Evolutionary conservation across 345 rosid genomes (phyloP).

Genomic region (Lepidium aucheri): DNA sequence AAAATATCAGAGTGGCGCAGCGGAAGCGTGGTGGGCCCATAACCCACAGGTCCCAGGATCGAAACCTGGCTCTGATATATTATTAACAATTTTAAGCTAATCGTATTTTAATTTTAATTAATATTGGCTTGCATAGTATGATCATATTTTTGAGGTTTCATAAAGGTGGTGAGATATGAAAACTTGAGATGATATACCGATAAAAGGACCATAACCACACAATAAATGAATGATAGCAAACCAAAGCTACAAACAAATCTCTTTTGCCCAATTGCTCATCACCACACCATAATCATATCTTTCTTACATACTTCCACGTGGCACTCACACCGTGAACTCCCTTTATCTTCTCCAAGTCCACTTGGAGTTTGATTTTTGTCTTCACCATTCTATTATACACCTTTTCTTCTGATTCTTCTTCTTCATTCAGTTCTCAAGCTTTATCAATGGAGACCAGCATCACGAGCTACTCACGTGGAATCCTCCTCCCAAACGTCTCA

Average conservation of each 20-base stretch:
- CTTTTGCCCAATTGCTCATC: conserved; percentile 16
- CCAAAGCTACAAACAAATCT: conserved; percentile 5
- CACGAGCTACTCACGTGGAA: conserved; percentile 59
- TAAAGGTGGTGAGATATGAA: not conserved
- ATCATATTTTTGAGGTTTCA: not conserved
- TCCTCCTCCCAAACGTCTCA: conserved; percentile 52
- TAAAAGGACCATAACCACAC: conserved; percentile 26
- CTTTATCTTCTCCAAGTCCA: conserved; percentile 21
- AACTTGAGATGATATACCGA: not conserved
- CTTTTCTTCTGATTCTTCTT: not conserved
- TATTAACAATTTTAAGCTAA: too few relatives aligned
- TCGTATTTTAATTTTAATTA: too few relatives aligned
- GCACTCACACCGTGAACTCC: conserved; percentile 4
- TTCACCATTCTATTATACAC: not conserved
- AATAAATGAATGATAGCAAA: conserved; percentile 22
- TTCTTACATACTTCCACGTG: conserved; percentile 20
- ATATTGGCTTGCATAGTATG: not conserved
- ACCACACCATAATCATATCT: conserved; percentile 21
- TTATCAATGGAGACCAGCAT: conserved; percentile 60
- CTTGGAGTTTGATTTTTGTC: conserved; percentile 6
- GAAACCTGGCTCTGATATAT: conserved; percentile 4
- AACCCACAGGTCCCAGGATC: conserved; percentile 63
- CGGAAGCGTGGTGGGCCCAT: conserved; percentile 59
- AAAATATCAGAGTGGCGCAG: conserved; percentile 45
- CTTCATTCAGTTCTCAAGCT: not conserved